phyloP scores from a whole-genome alignment of 345 rosid genomes.

The Euphorbia lathyris region DNA sequence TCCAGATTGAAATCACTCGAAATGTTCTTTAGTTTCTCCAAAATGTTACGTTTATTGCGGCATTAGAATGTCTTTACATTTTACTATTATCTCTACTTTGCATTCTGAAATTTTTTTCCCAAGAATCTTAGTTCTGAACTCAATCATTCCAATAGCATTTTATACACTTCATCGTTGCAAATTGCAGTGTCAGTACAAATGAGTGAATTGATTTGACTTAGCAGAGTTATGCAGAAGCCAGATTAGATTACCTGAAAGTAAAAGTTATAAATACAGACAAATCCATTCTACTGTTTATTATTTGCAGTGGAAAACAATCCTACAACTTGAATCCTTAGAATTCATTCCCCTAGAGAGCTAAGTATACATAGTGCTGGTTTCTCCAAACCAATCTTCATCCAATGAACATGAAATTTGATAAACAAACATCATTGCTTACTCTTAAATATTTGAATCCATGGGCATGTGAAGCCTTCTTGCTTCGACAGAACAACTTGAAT shows the following conservation, averaged over 20 bases:
- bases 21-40: background rate
- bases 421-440: conserved; percentile 3
- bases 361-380: conserved; percentile 36
- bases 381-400: conserved; percentile 13
- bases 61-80: background rate
- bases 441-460: conserved; percentile 10
- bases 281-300: background rate
- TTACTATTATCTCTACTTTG: background rate
- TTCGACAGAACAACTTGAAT: conserved; percentile 5
- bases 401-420: conserved; percentile 4
- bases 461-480: conserved; percentile 2
- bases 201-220: background rate
- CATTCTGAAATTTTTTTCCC: background rate
- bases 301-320: background rate
- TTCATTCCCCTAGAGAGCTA: conserved; percentile 26
- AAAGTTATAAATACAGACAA: background rate
- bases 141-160: too few relatives aligned
- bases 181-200: background rate
- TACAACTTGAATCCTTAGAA: conserved; percentile 12
- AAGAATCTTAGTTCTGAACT: too few relatives aligned
- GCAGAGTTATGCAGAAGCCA: background rate
- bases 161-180: background rate
- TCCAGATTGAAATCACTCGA: background rate
- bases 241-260: background rate
- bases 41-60: background rate